Evolutionary conservation across 768 basidiomycete genomes (phyloP).

Genomic region (Tylopilus subfusipes): DNA sequence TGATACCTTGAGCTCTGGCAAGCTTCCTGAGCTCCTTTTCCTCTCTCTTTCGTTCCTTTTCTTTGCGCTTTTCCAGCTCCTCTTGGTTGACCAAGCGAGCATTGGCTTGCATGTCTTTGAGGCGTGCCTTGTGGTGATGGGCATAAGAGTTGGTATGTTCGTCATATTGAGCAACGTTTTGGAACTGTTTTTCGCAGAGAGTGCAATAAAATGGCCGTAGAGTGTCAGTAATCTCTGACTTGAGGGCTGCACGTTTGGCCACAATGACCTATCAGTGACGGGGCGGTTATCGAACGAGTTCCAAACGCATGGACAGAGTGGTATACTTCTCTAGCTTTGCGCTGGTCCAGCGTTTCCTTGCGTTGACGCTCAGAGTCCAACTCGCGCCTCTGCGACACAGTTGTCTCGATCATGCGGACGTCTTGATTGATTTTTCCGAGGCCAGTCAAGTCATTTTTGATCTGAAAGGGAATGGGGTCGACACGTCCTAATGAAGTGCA

Average conservation of each 20-base stretch:
- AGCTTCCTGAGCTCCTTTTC: constrained; percentile 83
- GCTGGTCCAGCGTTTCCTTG: constrained; percentile 78
- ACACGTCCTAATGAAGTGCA: constrained; percentile 54
- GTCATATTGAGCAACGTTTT: constrained; percentile 81
- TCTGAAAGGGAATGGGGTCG: constrained; percentile 78
- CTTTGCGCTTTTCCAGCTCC: constrained; percentile 71
- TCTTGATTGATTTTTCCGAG: constrained; percentile 79
- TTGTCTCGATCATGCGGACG: constrained; percentile 79
- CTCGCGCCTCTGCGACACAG: constrained; percentile 75
- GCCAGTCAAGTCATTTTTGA: constrained; percentile 75
- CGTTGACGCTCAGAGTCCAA: constrained; percentile 79
- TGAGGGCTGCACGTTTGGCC: constrained; percentile 61
- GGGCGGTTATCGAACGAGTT: constrained; percentile 6
- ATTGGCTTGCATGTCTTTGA: constrained; percentile 77
- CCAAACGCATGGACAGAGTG: background rate
- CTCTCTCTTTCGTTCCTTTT: constrained; percentile 82
- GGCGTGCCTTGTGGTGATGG: constrained; percentile 80
- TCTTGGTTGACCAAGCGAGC: constrained; percentile 62
- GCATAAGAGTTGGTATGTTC: constrained; percentile 89
- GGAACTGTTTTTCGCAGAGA: constrained; percentile 85
- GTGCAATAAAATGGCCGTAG: constrained; percentile 76
- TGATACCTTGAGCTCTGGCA: constrained; percentile 78
- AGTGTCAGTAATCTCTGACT: constrained; percentile 63
- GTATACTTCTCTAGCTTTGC: constrained; percentile 63
- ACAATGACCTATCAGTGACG: constrained; percentile 48